Base-by-base conservation (phyloP, 176 grass and related monocot genomes). In the Raddia distichophylla region DNA sequence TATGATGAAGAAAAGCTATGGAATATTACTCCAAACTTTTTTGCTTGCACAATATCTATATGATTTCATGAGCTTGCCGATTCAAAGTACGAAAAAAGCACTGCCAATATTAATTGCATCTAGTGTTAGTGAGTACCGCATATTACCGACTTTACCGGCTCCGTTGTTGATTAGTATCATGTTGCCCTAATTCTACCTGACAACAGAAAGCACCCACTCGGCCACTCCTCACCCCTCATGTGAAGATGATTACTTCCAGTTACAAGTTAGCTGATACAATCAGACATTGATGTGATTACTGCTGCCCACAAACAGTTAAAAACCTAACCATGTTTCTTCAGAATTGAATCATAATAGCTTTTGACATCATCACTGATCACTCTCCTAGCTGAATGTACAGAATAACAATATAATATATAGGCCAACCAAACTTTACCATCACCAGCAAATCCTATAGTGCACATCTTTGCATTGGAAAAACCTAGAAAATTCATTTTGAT, bases 311-410 rank as follows among this genome's bases (percentile, higher is more conserved):
- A 63, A 62, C 55, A 57, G 55, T 57, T 57, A n/a, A 57, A 64
- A 80, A 2, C 40, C 4, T 47, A 56, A 20, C 10, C 51, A 33
- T 27, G 0, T 44, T 2, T 47, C 16, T 17, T 3, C 56, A 37
- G 7, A 70, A 65, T 9, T 15, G 49, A 18, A 64, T 64, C 12
- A 55, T 45, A 85, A 56, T 57, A 18, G 8, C 8, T 56, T 69
- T 17, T 80, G 22, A 17, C 13, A 35, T 77, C 61, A 76, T 56
- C 60, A 60, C 20, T 12, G 8, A 34, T 58, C 40, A 54, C 37
- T 48, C 46, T 64, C 53, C 8, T 70, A 57, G 22, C 20, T 20
- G 17, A 80, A 50, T 73, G 37, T 9, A 83, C n/a, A 69, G 33
- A 27, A 27, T 27, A 27, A 27, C 27, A 27, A 27, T 27, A 27